Evolutionary conservation across 2,329 filamentous ascomycete genomes (phyloP).

Genomic region (Dactylellina parvicollis): DNA sequence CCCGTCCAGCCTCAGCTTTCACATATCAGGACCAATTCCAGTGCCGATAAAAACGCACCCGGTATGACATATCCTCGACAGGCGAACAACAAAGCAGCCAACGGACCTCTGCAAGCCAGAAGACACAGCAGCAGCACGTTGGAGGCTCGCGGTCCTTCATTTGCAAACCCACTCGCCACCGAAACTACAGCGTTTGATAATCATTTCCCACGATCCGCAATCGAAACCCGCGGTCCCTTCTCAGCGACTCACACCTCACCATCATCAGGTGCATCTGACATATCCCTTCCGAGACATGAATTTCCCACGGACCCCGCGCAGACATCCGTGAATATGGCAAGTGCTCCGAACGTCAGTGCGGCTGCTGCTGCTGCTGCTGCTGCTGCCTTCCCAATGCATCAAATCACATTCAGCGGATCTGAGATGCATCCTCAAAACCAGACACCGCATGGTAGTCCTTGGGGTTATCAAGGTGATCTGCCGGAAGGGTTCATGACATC

Average conservation of each 20-base stretch:
- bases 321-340: constrained; percentile 2
- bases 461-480: constrained; percentile 46
- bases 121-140: constrained; percentile 45
- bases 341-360: background rate
- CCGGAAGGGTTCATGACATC: constrained; percentile 40
- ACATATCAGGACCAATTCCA: constrained; percentile 58
- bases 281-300: constrained; percentile 47
- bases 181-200: constrained; percentile 31
- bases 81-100: constrained; percentile 15
- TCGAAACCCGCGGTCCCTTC: constrained; percentile 51
- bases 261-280: constrained; percentile 49
- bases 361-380: constrained; percentile 7
- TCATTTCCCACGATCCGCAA: constrained; percentile 52
- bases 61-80: constrained; percentile 22
- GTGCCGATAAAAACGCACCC: constrained; percentile 22
- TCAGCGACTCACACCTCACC: constrained; percentile 46
- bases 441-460: constrained; percentile 29
- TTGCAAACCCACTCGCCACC: constrained; percentile 38
- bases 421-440: constrained; percentile 35
- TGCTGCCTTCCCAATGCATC: constrained; percentile 46
- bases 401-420: constrained; percentile 45
- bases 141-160: constrained; percentile 52
- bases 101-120: constrained; percentile 12
- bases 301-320: constrained; percentile 37
- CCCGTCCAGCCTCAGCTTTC: constrained; percentile 62